Base-by-base conservation (phyloP, 1,139 yeast species). In the Candida tropicalis region DNA sequence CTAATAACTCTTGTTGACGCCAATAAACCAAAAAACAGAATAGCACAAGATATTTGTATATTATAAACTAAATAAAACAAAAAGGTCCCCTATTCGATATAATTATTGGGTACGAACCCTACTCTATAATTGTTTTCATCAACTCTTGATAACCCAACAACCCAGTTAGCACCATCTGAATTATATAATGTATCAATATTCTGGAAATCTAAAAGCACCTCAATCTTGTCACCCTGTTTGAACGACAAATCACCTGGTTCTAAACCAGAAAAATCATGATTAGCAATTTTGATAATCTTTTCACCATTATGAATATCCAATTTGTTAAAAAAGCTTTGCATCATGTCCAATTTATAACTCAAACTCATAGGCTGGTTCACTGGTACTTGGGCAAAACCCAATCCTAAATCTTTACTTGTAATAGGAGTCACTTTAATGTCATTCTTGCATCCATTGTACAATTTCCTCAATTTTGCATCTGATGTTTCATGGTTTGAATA, bases 191-290 rank as follows among this genome's bases (percentile, higher is more conserved):
- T 51, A 43, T 59, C 59, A 13, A 59, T 50, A 35, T 49, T 43
- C 46, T 66, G 69, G 44, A 72, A 65, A 39, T 69, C 68, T 40
- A 65, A 62, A 6, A 72, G 39, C 9, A 71, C 56, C 46, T 66
- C 70, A 22, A 73, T 54, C 9, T 45, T 42, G 31, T 73, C 75
- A 12, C 73, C 76, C 29, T 57, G 49, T 3, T 58, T 52, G 43
- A 73, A 69, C 3, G 75, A 60, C 36, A 73, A 59, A 46, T 73
- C 78, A 0, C 78, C 79, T 0, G 71, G 62, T 42, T 65, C 60
- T 12, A 38, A 49, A 0, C 77, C 77, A 2, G 43, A 43, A 45
- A 70, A 73, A 42, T 59, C 61, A 45, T 54, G 50, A 35, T 56
- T 57, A 2, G 75, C 77, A 2, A 36, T 46, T 10, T 52, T 51